Base-by-base conservation (phyloP, 2,329 filamentous ascomycete genomes). In the Geoglossum cookeanum region DNA sequence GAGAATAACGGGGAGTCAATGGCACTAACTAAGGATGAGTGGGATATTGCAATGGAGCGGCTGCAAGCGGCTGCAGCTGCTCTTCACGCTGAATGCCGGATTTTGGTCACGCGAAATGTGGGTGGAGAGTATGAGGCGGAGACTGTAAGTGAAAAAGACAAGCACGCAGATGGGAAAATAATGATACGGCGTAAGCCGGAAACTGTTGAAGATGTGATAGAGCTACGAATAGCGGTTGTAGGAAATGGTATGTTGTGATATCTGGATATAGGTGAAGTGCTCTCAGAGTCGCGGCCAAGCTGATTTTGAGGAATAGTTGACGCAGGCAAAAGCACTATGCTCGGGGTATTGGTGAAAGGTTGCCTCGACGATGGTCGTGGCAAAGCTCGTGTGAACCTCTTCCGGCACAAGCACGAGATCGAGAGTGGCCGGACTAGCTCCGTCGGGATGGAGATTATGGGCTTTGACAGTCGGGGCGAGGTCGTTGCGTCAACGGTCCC, bases 371-470 rank as follows among this genome's bases (percentile, higher is more conserved):
- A 98, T 70, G 92, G 92, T 15, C 80, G 92, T 66, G 92, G 92
- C 11, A 91, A 87, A 69, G 91, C 92, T 51, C 84, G 92, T 60
- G 87, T 98, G 55, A 97, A 95, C 62, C 80, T 98, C 11, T 98
- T 98, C 72, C 81, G 92, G 15, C 92, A 98, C 70, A 97, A 98
- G 71, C 92, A 98, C 66, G 92, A 98, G 71, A 85, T 97, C 45
- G 92, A 98, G 70, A 92, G 87, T 52, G 92, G 92, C 1, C 79
- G 92, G 62, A 98, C 92, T 8, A 95, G 88, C 67, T 96, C 90
- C 0, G 92, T 98, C 0, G 91, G 92, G 47, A 94, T 97, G 90
- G 92, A 98, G 69, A 97, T 97, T 60, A 89, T 97, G 84, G 92
- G 92, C 1, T 98, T 96, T 64, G 89, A 97, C 69, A 88, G 85